phyloP scores from a whole-genome alignment of 371 early-diverging fungal genomes.

The Batrachochytrium dendrobatidis region DNA sequence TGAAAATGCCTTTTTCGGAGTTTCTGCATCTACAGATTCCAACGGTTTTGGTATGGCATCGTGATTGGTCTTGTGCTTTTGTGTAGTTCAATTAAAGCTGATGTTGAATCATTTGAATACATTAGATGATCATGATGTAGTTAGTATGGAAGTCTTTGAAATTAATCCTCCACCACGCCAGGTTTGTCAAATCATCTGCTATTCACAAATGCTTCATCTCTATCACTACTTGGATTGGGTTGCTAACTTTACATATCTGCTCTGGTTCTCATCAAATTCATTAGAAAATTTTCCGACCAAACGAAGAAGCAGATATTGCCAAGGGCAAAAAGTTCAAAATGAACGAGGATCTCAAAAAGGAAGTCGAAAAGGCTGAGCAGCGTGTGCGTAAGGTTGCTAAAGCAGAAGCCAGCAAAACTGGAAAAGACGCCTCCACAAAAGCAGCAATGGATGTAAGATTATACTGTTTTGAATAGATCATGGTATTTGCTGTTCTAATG shows the following conservation, averaged over 20 bases:
- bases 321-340: slow-evolving; percentile 48
- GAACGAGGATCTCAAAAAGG: slow-evolving; percentile 45
- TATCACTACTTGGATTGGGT: background rate
- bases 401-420: slow-evolving; percentile 15
- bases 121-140: slow-evolving; percentile 74
- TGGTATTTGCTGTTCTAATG: background rate
- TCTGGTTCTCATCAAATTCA: background rate
- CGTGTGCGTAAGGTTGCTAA: slow-evolving; percentile 32
- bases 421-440: background rate
- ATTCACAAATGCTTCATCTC: background rate
- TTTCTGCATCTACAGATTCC: slow-evolving; percentile 40
- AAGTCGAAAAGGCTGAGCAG: slow-evolving; percentile 49
- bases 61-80: background rate
- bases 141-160: slow-evolving; percentile 65
- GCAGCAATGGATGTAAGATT: slow-evolving; percentile 16
- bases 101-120: slow-evolving; percentile 16
- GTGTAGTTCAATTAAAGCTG: slow-evolving; percentile 1
- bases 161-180: slow-evolving; percentile 53
- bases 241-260: background rate
- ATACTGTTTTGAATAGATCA: background rate
- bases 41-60: slow-evolving; percentile 33
- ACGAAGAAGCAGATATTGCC: slow-evolving; percentile 53
- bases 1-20: slow-evolving; percentile 71
- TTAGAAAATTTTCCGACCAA: slow-evolving; percentile 43
- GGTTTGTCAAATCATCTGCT: too few relatives aligned